Base-by-base conservation (phyloP, 1,139 yeast genomes). In the Candida mesenterica region DNA sequence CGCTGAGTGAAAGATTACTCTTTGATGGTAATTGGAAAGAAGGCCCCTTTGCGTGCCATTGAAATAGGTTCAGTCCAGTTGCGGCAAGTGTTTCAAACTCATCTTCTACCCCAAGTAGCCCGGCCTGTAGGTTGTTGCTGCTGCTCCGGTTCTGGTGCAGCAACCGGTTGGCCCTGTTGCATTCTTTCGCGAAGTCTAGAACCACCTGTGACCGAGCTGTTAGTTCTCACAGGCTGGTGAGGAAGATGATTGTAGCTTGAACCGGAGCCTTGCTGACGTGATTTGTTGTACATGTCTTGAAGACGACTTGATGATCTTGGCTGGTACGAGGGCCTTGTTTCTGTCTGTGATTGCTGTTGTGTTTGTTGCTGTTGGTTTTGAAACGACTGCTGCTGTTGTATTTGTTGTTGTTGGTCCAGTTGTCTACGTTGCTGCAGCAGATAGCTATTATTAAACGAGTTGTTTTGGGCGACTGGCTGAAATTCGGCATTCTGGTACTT, bases 181-280 rank as follows among this genome's bases (percentile, higher is more conserved):
- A 68, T 63, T 33, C 67, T 52, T 37, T 68, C 74, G 27, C 74
- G 50, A 6, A 68, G 55, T 26, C 71, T 52, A 12, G 60, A 50
- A 3, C 68, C 68, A 2, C 63, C 52, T 12, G 36, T 30, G 12
- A 45, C 40, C 9, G 62, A 52, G 14, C 64, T 58, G 40, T 62
- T 62, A 27, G 57, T 39, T 39, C 69, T 45, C 9, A 46, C 45
- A 7, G 52, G 47, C 32, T 49, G 59, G 30, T 41, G 44, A 4
- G 50, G 44, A 16, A 44, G 53, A 1, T 59, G 43, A 40, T 47
- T 57, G 41, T 65, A 62, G 2, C 65, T 64, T 10, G 61, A 53
- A 4, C 68, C 68, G 0, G 69, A 68, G n/a, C 63, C 50, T 36
- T 67, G 69, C 42, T 67, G 72, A 31, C 72, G 53, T n/a, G 73